These are phyloP conservation scores for Magnusiomyces suaveolens DNA, from an alignment of 1,139 yeast species.

Conservation along the genomic window DNA sequence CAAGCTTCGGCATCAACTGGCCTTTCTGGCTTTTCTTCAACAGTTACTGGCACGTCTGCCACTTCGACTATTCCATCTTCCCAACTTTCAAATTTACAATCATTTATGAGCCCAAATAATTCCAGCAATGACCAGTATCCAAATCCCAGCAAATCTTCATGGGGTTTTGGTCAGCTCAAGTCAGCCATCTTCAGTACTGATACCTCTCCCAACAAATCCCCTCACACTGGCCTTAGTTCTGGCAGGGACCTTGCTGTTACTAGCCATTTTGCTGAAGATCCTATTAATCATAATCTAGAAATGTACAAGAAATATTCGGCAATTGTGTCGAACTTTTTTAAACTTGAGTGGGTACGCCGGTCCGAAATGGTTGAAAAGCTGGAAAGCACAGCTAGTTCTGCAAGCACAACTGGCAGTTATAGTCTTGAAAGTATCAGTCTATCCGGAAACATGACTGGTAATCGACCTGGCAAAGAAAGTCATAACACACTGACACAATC, in stretches of 20 bases:
- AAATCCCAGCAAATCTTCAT: no score
- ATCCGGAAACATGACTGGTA: neutral
- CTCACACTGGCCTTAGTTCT: neutral
- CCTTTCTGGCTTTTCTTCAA: neutral
- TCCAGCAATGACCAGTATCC: no score
- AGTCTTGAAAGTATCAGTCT: neutral
- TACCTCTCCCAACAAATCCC: neutral
- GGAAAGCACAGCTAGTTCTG: neutral
- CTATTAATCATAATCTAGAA: neutral
- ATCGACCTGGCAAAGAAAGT: no score
- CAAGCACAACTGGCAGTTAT: neutral
- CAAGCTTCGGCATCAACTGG: no score
- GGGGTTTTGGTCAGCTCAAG: neutral
- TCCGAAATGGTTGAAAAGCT: conserved; percentile 9
- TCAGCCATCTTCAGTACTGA: neutral
- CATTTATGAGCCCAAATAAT: no score
- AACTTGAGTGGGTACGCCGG: conserved; percentile 11
- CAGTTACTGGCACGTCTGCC: neutral
- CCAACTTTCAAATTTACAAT: no score
- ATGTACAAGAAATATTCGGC: conserved; percentile 2
- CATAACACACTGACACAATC: no score
- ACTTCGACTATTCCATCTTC: no score
- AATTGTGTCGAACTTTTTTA: conserved; percentile 8
- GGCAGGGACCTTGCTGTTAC: neutral
- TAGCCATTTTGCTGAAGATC: neutral